Evolutionary conservation across 306 rosid genomes (phyloP), one percentile per base, ranked within the genome.

Genomic region (Glycyrrhiza uralensis): DNA sequence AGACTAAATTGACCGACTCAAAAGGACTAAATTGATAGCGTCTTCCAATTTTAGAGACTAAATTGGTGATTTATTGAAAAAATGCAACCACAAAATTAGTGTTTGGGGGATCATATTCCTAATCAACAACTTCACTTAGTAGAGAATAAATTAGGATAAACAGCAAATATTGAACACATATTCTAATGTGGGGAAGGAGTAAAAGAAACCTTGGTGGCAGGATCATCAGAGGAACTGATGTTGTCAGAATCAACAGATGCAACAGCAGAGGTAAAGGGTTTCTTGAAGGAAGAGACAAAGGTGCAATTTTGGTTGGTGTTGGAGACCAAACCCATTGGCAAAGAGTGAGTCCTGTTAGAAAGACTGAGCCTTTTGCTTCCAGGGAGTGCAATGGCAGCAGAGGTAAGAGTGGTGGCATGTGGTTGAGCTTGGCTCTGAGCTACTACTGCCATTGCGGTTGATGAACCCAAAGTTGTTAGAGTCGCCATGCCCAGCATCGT

Each of bases 181-280:
- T 51, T 60, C 23, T 41, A 64, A 18, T 20, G 60, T 66, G 66
- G 54, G 69, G 4, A 50, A 17, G 42, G 57, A 29, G 63, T 1
- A 2, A 0, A 35, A 36, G 51, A 74, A 50, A 88, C 98, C 94
- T 88, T 84, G 66, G 60, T 81, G 24, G 80, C 12, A 29, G 86
- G 47, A 79, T 80, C 79, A 75, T 82, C 82, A 63, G 96, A 86
- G 58, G 96, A 84, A 79, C 78, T 84, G 75, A 90, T 55, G 51
- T 82, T 74, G 77, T 87, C 89, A 76, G 97, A 89, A 65, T 91
- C 89, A 52, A 92, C 84, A 79, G 97, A 87, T 9, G 96, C 79
- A 63, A 84, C 88, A 60, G 87, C 83, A 3, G 93, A 69, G 59
- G 78, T 83, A 80, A 87, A 68, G 74, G 89, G 71, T 39, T 77